A percentile compares a stretch with the other conserved stretches of the same genome.
Conservation (phyloP, 176 grass and related monocot species). For the Secale cereale region DNA sequence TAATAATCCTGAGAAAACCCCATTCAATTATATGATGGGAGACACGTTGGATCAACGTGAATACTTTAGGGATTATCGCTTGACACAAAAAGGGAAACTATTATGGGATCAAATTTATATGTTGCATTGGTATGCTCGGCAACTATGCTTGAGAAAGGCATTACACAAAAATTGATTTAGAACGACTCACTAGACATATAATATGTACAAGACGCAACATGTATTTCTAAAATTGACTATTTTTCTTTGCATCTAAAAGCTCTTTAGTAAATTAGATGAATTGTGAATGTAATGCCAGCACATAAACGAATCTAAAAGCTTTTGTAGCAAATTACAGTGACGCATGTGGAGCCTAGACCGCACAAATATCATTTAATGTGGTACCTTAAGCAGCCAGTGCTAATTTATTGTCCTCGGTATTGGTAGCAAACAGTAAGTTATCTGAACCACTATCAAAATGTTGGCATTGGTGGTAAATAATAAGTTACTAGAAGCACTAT, state of each 20-base stretch:
- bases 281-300: neutral
- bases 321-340: neutral
- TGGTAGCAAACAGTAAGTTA: conserved; percentile 24
- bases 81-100: too few species aligned
- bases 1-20: too few species aligned
- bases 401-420: conserved; percentile 48
- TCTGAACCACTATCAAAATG: conserved; percentile 21
- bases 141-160: too few species aligned
- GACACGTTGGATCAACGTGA: too few species aligned
- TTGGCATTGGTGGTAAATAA: conserved; percentile 35
- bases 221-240: neutral
- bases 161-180: neutral
- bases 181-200: neutral
- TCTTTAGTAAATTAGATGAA: neutral
- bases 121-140: too few species aligned
- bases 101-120: too few species aligned
- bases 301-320: conserved; percentile 1
- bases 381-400: conserved; percentile 23
- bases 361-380: conserved; percentile 48
- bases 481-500: conserved; percentile 14
- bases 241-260: neutral
- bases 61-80: too few species aligned
- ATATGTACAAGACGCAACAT: neutral
- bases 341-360: conserved; percentile 7
- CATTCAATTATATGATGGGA: too few species aligned